Base-by-base conservation (phyloP, 495 filamentous ascomycete genomes). In the Aspergillus wentii region DNA sequence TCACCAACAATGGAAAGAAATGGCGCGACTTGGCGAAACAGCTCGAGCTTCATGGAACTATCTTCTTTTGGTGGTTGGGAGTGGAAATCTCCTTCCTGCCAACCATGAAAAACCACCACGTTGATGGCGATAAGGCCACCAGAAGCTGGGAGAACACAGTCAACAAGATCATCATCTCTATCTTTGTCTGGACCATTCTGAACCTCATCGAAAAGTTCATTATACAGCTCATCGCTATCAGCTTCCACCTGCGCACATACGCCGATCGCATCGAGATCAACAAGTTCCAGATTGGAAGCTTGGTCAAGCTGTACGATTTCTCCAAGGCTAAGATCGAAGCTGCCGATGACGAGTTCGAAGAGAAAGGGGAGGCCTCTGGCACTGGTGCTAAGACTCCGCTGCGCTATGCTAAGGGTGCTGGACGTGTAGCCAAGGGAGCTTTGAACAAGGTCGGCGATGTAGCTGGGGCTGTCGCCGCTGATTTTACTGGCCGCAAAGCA, bases 151-250 rank as follows among this genome's bases (percentile, higher is more conserved):
- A 95, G 52, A 70, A 58, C 28, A 77, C 79, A 9, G 75, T 88
- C 41, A 89, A 94, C 70, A 95, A 94, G 50, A 77, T 98, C 49
- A 82, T 98, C 44, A 74, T 94, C 6, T 73, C 85, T 13, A 52
- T 89, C 36, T 91, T 98, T 52, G 82, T 94, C 19, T 78, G 84
- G 43, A 78, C 81, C 0, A 71, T 79, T 21, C 64, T 96, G 35
- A 96, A 98, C 59, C 78, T 92, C 33, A 70, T 84, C 30, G 88
- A 96, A 56, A 98, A 96, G 68, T 85, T 98, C 40, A 75, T 95
- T 45, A 91, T 95, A 40, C 89, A 96, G 52, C 78, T 95, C 55
- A 95, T 98, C 52, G 90, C 91, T 13, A 85, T 89, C 47, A 88
- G 80, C 49, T 96, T 98, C 58, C 91, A 98, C 54, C 71, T 83